These are phyloP conservation scores for Pleurotus pulmonarius DNA, from an alignment of 768 basidiomycete genomes.

Conservation along the genomic window DNA sequence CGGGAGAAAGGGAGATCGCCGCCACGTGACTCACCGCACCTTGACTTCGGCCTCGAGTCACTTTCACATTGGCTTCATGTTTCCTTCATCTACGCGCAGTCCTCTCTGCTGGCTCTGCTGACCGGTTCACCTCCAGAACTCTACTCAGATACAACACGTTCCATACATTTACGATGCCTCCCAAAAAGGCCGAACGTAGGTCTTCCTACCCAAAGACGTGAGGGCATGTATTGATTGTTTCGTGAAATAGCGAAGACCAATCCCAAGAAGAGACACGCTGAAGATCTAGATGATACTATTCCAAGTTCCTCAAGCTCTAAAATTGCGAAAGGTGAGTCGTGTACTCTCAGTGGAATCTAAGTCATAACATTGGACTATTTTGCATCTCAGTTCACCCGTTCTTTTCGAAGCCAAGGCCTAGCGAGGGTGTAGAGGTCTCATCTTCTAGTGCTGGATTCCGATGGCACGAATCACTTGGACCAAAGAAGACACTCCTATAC, in stretches of 20 bases:
- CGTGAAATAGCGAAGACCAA: too few relatives aligned
- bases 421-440: not conserved
- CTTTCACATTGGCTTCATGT: too few relatives aligned
- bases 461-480: not conserved
- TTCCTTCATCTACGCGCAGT: too few relatives aligned
- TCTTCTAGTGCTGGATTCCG: not conserved
- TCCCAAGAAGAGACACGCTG: not conserved
- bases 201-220: too few relatives aligned
- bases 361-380: too few relatives aligned
- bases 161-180: too few relatives aligned
- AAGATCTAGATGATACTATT: not conserved
- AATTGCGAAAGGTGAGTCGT: not conserved
- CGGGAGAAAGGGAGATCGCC: not conserved
- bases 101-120: too few relatives aligned
- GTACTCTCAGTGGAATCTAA: not conserved
- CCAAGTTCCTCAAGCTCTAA: not conserved
- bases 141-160: too few relatives aligned
- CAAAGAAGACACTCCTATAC: not conserved
- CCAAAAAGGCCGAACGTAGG: too few relatives aligned
- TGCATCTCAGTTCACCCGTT: not conserved
- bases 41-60: not conserved
- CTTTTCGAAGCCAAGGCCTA: not conserved
- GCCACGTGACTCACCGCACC: not conserved
- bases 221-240: too few relatives aligned
- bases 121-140: too few relatives aligned